A percentile compares a stretch with the other conserved stretches of the same genome.
phyloP scores from a whole-genome alignment of 2,329 filamentous ascomycete genomes.

The Talaromyces sp. region DNA sequence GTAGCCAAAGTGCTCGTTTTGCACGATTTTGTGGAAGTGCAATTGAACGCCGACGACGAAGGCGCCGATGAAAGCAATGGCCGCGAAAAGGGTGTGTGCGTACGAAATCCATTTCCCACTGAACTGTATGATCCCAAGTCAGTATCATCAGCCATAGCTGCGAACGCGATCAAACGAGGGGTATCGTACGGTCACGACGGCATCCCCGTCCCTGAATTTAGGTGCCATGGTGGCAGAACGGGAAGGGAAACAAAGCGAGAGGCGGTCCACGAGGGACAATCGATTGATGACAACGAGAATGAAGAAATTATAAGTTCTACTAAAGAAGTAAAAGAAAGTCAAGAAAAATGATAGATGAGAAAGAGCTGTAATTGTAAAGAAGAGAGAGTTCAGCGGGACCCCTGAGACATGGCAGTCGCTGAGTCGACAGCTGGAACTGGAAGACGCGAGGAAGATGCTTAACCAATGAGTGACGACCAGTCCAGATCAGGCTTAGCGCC shows the following conservation, averaged over 20 bases:
- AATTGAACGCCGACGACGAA: constrained; percentile 74
- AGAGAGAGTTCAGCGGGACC: constrained; percentile 2
- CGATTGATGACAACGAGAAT: constrained; percentile 13
- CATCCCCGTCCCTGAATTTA: constrained; percentile 60
- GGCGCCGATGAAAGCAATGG: constrained; percentile 79
- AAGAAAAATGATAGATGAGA: constrained; percentile 17
- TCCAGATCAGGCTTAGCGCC: neutral
- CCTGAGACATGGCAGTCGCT: constrained; percentile 2
- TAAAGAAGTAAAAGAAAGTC: constrained; percentile 15
- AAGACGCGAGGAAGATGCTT: neutral
- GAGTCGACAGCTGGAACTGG: neutral
- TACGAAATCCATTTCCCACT: constrained; percentile 89
- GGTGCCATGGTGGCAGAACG: constrained; percentile 51
- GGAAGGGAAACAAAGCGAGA: constrained; percentile 19
- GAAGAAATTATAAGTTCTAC: neutral
- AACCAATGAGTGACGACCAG: neutral
- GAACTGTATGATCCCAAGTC: constrained; percentile 47
- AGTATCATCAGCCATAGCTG: neutral
- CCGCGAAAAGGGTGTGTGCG: constrained; percentile 78
- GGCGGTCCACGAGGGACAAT: constrained; percentile 16
- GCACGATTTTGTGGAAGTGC: constrained; percentile 94
- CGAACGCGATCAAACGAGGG: constrained; percentile 24
- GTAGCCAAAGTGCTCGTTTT: constrained; percentile 95
- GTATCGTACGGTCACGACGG: constrained; percentile 55
- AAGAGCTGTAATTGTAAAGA: constrained; percentile 1